These are phyloP conservation scores for Paraglomus occultum DNA, from an alignment of 192 early-diverging fungal species.

Conservation along the genomic window DNA sequence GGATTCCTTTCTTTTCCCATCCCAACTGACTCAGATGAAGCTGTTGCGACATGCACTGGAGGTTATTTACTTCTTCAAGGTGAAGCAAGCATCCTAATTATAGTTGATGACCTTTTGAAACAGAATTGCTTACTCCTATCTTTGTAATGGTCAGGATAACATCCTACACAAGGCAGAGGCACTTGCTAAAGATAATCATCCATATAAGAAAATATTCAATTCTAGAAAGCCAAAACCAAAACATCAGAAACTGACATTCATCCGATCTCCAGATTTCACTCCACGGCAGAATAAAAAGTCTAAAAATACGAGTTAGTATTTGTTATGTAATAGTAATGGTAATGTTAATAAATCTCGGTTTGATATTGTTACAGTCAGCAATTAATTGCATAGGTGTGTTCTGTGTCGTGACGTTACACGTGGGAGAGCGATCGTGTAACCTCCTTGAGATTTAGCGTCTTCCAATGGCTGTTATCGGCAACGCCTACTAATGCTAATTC, in stretches of 20 bases:
- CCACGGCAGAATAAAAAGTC: too few relatives aligned
- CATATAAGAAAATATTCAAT: constrained; percentile 23
- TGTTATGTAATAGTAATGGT: too few relatives aligned
- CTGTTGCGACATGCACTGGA: not conserved
- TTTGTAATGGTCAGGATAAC: constrained; percentile 4
- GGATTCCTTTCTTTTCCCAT: not conserved
- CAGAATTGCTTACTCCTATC: not conserved
- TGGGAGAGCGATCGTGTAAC: too few relatives aligned
- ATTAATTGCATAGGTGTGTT: too few relatives aligned
- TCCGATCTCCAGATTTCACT: constrained; percentile 17
- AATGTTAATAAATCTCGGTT: too few relatives aligned
- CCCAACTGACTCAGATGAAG: constrained; percentile 11
- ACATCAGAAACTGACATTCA: constrained; percentile 9
- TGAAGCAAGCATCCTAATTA: not conserved
- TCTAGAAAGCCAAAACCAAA: not conserved
- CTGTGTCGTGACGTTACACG: too few relatives aligned
- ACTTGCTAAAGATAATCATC: not conserved
- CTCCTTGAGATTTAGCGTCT: too few relatives aligned
- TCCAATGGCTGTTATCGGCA: too few relatives aligned
- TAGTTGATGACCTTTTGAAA: not conserved
- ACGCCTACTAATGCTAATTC: too few relatives aligned
- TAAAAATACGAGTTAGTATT: too few relatives aligned
- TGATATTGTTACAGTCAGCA: too few relatives aligned
- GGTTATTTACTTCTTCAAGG: constrained; percentile 13
- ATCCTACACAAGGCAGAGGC: constrained; percentile 4